Conservation (phyloP, 352 stramenopile species). For the Globisporangium orthogonon region DNA sequence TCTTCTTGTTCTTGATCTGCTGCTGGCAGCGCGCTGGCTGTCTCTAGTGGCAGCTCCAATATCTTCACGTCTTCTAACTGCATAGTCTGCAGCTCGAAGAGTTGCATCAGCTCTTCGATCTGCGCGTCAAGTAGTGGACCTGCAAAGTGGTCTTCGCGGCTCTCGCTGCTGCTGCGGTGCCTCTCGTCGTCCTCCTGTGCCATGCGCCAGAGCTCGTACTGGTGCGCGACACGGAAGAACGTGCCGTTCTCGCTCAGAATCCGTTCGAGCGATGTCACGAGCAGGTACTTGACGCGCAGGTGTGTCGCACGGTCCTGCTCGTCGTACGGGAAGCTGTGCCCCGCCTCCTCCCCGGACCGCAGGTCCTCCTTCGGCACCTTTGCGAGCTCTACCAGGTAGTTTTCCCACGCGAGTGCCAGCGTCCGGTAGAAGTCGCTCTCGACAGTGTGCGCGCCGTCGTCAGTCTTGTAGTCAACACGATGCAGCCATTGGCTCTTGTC, state of each 20-base stretch:
- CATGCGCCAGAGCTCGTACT: conserved; percentile 68
- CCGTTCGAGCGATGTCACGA: conserved; percentile 49
- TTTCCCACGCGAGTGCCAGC: conserved; percentile 40
- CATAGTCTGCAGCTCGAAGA: conserved; percentile 52
- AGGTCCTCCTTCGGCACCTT: conserved; percentile 43
- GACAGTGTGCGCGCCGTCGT: conserved; percentile 20
- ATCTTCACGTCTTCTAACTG: conserved; percentile 36
- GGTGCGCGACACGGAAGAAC: conserved; percentile 37
- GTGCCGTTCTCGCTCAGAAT: conserved; percentile 44
- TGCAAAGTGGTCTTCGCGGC: conserved; percentile 32
- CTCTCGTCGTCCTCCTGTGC: conserved; percentile 50
- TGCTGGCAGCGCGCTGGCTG: not conserved
- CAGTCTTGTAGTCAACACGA: conserved; percentile 54
- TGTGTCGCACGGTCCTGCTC: conserved; percentile 49
- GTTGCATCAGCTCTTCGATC: conserved; percentile 42
- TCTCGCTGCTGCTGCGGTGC: conserved; percentile 16
- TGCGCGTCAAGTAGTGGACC: conserved; percentile 35
- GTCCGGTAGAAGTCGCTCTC: conserved; percentile 57
- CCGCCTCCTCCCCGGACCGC: conserved; percentile 15
- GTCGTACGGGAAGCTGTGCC: conserved; percentile 35
- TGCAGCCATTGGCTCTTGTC: conserved; percentile 50
- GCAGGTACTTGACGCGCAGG: conserved; percentile 49
- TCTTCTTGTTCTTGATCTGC: not conserved
- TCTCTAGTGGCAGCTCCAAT: not conserved
- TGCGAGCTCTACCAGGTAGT: conserved; percentile 45